These are phyloP conservation scores for Mycena pura DNA, from an alignment of 768 basidiomycete species.

Conservation along the genomic window DNA sequence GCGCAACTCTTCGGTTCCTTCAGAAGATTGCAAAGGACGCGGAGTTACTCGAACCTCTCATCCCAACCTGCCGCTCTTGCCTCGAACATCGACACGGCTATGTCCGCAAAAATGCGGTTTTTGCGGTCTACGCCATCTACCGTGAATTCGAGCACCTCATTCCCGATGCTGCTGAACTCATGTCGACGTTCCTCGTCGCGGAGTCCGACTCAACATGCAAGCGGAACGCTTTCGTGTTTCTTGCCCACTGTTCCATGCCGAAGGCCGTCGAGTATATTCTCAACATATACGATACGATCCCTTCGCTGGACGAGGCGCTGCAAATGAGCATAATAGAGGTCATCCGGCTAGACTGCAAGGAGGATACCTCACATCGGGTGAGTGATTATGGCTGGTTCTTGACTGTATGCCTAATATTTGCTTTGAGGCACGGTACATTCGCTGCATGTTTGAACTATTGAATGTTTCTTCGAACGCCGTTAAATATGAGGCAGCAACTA, in stretches of 20 bases:
- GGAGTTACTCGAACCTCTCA: constrained; percentile 93
- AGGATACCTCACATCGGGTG: constrained; percentile 83
- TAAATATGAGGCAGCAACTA: constrained; percentile 97
- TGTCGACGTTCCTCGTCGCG: constrained; percentile 94
- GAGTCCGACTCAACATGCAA: constrained; percentile 97
- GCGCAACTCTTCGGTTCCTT: constrained; percentile 94
- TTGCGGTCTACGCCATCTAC: constrained; percentile 94
- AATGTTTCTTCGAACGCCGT: constrained; percentile 91
- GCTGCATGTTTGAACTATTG: constrained; percentile 90
- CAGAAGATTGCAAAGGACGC: constrained; percentile 94
- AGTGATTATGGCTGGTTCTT: constrained; percentile 35
- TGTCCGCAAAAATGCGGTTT: constrained; percentile 98
- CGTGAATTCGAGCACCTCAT: constrained; percentile 94
- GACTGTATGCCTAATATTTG: constrained; percentile 9
- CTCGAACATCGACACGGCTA: constrained; percentile 98
- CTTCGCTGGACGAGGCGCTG: constrained; percentile 85
- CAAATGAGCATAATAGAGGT: constrained; percentile 97
- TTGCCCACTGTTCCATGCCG: constrained; percentile 83
- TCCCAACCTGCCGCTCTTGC: constrained; percentile 92
- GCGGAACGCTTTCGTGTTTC: constrained; percentile 95
- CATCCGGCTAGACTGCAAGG: constrained; percentile 87
- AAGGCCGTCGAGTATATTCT: constrained; percentile 93
- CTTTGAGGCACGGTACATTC: constrained; percentile 86
- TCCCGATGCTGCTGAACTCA: constrained; percentile 94
- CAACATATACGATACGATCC: constrained; percentile 83